Base-by-base conservation (phyloP, 345 rosid species). In the Pugionium dolabratum region DNA sequence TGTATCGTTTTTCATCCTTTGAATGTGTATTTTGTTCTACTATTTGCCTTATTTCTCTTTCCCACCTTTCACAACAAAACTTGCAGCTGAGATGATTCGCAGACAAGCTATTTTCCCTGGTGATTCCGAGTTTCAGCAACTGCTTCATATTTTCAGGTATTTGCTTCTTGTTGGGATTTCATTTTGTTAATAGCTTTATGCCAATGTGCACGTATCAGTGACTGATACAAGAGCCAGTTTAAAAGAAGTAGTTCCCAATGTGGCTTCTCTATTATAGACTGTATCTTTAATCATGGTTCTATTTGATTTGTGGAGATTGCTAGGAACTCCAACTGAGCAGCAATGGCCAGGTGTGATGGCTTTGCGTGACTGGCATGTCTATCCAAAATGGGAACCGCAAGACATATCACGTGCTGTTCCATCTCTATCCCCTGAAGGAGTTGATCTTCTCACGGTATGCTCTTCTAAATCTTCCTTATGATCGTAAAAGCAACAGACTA, bases 141-240 rank as follows among this genome's bases (percentile, higher is more conserved):
- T 94, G 49, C 90, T 90, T 81, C 86, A 84, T 66, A 94, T 94
- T 61, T 94, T 94, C 91, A 94, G 95, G 99, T 94, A 64, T 50
- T 28, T 67, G 48, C 31, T 33, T 50, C 45, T 41, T 62, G 46
- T 47, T 31, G 9, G 25, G 25, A 10, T 39, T 10, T 48, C n/a
- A 3, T 8, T 44, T 32, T 9, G 7, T 33, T 53, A 52, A 46
- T 55, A 27, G 37, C 37, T 35, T 6, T 47, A 48, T 67, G 43
- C 34, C 0, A 25, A 5, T 53, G 9, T 27, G 25, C 29, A 34
- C 50, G 8, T 58, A 2, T 39, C 48, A 58, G 2, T 10, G 28
- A 9, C 39, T 46, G 58, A 39, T 39, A 9, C 29, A 25, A 0
- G 37, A 68, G 48, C 41, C 40, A 33, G 25, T 48, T 7, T 62